Percentiles rank a stretch among this genome's conserved stretches.
Evolutionary conservation across 208 protist genomes (phyloP).

Genomic region (Balamuthia mandrillaris): DNA sequence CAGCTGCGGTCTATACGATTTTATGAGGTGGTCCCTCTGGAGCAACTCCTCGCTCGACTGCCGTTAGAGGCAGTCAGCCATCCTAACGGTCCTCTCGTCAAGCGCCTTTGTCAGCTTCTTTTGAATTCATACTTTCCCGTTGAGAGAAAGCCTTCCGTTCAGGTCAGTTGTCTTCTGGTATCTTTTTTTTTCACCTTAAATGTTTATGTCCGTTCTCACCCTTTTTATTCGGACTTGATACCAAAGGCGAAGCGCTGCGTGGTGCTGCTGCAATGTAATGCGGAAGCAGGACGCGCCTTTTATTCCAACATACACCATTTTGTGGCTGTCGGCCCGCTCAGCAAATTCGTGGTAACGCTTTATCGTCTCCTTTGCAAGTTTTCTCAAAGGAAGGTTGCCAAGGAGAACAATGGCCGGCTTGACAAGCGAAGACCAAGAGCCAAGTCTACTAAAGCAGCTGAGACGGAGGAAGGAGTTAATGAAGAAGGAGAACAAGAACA

Average conservation of each 20-base stretch:
- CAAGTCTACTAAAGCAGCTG: neutral
- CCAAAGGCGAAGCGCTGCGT: neutral
- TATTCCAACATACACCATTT: neutral
- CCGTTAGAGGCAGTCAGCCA: neutral
- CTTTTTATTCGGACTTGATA: neutral
- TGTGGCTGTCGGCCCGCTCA: neutral
- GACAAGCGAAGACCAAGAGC: neutral
- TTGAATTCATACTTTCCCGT: constrained; percentile 7
- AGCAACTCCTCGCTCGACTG: constrained; percentile 49
- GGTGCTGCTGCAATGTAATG: neutral
- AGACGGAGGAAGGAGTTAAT: neutral
- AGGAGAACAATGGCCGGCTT: neutral
- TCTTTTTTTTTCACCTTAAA: neutral
- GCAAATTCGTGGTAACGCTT: neutral
- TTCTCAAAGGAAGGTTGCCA: neutral
- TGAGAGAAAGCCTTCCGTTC: neutral
- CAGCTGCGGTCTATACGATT: constrained; percentile 52
- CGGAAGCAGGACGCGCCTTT: neutral
- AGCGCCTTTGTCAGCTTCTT: neutral
- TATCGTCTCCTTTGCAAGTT: neutral
- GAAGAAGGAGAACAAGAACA: neutral
- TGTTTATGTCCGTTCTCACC: neutral
- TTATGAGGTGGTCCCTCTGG: constrained; percentile 59
- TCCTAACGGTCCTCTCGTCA: neutral
- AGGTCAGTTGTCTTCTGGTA: neutral